Evolutionary conservation across 495 filamentous ascomycete genomes (phyloP), one percentile per base, ranked within the genome.

Genomic region (Ramalina peruviana): DNA sequence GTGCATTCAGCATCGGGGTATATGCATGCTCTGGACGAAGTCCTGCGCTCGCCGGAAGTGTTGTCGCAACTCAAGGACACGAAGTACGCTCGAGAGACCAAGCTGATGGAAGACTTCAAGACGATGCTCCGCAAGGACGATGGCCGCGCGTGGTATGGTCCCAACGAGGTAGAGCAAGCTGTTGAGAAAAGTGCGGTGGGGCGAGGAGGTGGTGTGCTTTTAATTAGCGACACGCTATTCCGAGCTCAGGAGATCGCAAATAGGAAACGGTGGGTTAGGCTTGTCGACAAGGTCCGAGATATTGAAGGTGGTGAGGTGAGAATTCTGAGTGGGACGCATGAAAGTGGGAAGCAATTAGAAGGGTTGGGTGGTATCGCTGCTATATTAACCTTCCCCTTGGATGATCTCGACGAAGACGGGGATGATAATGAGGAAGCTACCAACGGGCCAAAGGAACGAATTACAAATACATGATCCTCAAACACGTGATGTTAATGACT

Each of bases 221-320:
- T 98, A 49, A 82, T 98, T 51, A 88, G 81, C 46, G 89, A 95
- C 61, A 72, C 75, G 11, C 66, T 97, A 25, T 97, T 97, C 63
- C 70, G 93, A 49, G 85, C 82, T 44, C 75, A 93, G 62, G 81
- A 89, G 51, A 74, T 97, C n/a, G 72, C 69, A 11, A 81, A 80
- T 58, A 72, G 92, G 61, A 88, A 78, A 61, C 78, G 76, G 50
- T 95, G 85, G 73, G 93, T 98, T 4, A 65, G 67, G 20, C 71
- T 97, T 55, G 90, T 96, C 38, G 92, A 98, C 62, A 83, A 80
- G 41, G 92, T 97, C n/a, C 83, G 83, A 56, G 83, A 83, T 43
- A 64, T 72, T 3, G 79, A 84, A 45, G 93, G 93, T 33, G 92
- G 92, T 0, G 88, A 96, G 57, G 83, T 85, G 1, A 78, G 88